These are phyloP conservation scores for Taphrina confusa DNA, from an alignment of 1,139 yeast genomes.

Conservation along the genomic window DNA sequence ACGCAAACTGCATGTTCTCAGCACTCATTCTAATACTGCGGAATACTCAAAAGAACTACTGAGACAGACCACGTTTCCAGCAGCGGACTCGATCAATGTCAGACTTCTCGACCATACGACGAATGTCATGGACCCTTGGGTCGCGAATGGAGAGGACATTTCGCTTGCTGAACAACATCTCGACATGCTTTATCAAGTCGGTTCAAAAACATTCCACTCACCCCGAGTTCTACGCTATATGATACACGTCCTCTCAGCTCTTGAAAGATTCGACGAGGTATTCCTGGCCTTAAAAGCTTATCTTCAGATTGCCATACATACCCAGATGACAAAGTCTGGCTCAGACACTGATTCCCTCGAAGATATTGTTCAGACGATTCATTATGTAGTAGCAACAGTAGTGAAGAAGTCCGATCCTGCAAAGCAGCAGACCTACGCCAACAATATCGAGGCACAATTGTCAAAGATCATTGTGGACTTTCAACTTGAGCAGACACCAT, in stretches of 20 bases:
- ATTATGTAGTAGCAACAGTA: background rate
- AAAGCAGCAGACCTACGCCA: background rate
- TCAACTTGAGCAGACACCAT: background rate
- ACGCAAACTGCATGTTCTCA: background rate
- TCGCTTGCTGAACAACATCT: slow-evolving; percentile 40
- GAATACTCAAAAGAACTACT: background rate
- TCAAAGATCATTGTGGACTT: background rate
- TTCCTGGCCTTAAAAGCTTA: slow-evolving; percentile 52
- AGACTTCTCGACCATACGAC: background rate
- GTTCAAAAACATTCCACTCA: slow-evolving; percentile 56
- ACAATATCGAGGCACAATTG: background rate
- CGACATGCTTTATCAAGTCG: slow-evolving; percentile 46
- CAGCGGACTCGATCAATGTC: slow-evolving; percentile 10
- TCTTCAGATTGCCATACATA: slow-evolving; percentile 44
- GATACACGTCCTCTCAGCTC: slow-evolving; percentile 44
- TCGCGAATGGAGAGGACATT: slow-evolving; percentile 31
- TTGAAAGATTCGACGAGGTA: slow-evolving; percentile 47
- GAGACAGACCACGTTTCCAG: slow-evolving; percentile 1
- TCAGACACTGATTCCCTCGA: background rate
- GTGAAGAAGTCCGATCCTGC: background rate
- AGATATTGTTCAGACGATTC: slow-evolving; percentile 2
- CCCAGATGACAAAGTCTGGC: slow-evolving; percentile 8
- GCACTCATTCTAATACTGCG: background rate
- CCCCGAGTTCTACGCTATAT: slow-evolving; percentile 50
- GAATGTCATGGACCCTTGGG: slow-evolving; percentile 5